phyloP scores from a whole-genome alignment of 441 rosid genomes.

The Aleurites moluccanus region DNA sequence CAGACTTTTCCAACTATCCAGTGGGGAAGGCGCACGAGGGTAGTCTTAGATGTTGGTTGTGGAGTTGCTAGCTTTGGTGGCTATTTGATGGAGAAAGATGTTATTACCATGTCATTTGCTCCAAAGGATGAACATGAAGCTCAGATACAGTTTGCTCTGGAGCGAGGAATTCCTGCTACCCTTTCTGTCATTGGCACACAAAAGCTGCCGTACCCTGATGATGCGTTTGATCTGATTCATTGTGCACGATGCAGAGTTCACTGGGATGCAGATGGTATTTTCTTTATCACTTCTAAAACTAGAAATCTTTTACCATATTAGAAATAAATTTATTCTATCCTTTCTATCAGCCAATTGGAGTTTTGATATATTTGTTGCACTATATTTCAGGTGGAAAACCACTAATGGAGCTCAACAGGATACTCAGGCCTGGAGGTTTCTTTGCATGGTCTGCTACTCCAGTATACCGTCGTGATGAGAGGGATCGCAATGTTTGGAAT shows the following conservation, averaged over 20 bases:
- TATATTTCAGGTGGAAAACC: slow-evolving; percentile 77
- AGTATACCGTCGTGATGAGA: slow-evolving; percentile 64
- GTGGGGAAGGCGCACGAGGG: slow-evolving; percentile 73
- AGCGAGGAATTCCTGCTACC: slow-evolving; percentile 89
- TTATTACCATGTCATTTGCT: slow-evolving; percentile 87
- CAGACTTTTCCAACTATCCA: slow-evolving; percentile 64
- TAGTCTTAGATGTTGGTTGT: slow-evolving; percentile 86
- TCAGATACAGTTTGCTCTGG: slow-evolving; percentile 94
- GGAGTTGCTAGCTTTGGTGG: slow-evolving; percentile 99
- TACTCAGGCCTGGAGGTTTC: slow-evolving; percentile 92
- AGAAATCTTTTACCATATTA: not conserved
- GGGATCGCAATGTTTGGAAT: slow-evolving; percentile 66
- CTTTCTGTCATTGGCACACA: slow-evolving; percentile 85
- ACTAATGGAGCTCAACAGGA: slow-evolving; percentile 79
- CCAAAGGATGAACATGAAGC: slow-evolving; percentile 99
- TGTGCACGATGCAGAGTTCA: slow-evolving; percentile 96
- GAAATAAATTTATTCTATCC: not conserved
- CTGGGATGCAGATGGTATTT: slow-evolving; percentile 82
- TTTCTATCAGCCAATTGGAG: slow-evolving; percentile 5
- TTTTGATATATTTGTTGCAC: slow-evolving; percentile 17
- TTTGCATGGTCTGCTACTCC: slow-evolving; percentile 97
- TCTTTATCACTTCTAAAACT: not conserved
- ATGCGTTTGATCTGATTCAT: slow-evolving; percentile 78
- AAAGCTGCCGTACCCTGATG: slow-evolving; percentile 63
- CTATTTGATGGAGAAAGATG: slow-evolving; percentile 65